Evolutionary conservation across 2,329 filamentous ascomycete species (phyloP), one percentile per base, ranked within the genome.

Genomic region (Phaeosphaeria sp.): DNA sequence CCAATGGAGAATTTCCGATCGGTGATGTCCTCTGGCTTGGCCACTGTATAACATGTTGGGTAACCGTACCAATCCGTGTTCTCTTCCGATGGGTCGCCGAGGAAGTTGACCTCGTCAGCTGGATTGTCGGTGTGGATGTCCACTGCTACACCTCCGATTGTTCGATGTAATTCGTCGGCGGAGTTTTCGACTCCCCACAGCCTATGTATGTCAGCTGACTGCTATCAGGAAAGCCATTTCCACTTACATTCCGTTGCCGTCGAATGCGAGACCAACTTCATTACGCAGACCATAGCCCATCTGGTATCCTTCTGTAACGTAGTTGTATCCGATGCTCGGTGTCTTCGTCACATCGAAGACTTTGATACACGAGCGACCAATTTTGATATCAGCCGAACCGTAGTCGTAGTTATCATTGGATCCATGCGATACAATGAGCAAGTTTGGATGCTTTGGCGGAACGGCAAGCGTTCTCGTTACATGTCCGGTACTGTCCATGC

Each of bases 101-200:
- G 84, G 72, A 85, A 90, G 74, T 91, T 91, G 69, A 92, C 78
- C 74, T 91, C 87, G 68, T 92, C 89, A n/a, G 82, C 89, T 0
- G 89, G 89, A 68, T 91, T 91, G 63, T 89, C 81, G 46, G 82
- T 72, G 66, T 89, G 86, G 43, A 91, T 82, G 59, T 91, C 87
- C 9, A 80, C 67, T 6, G 82, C 82, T 50, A 81, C 71, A 40
- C 56, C 60, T 36, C 79, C 67, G 11, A 83, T 82, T 50, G 82
- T 76, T 22, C 89, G 83, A 9, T 75, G 77, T 9, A 91, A 79
- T 39, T 89, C 76, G 71, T 91, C 89, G 5, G 85, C 86, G 0
- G 84, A 87, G 72, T 91, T 92, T 74, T 92, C 89, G 11, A 92
- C 85, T n/a, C 61, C 70, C 70, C 71, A 74, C 63, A 76, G 66